A percentile compares a stretch with the other conserved stretches of the same genome.
Evolutionary conservation across 1,284 basidiomycete species (phyloP).

Genomic region (Ceratobasidium sp.): DNA sequence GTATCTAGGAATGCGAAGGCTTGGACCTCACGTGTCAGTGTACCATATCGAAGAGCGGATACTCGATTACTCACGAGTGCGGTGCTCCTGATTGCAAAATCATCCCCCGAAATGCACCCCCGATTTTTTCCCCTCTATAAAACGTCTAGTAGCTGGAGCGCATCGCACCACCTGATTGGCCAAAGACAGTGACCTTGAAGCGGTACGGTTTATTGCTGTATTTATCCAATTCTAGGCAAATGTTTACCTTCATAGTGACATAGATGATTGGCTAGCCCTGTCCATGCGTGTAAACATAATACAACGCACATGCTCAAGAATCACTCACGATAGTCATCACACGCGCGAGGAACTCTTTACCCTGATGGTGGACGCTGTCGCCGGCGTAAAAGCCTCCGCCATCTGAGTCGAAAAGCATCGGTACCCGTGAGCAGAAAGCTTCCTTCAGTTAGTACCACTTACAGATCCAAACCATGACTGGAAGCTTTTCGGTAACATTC

Average conservation of each 20-base stretch:
- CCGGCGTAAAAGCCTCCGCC: not conserved
- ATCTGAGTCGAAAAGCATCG: not conserved
- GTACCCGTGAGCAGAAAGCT: too few relatives aligned
- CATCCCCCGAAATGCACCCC: slow-evolving; percentile 31
- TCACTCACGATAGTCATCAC: not conserved
- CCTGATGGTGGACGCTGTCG: not conserved
- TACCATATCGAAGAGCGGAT: not conserved
- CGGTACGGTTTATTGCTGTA: not conserved
- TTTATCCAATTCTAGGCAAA: too few relatives aligned
- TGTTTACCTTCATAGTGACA: slow-evolving; percentile 49
- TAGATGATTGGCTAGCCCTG: slow-evolving; percentile 49
- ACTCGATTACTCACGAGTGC: not conserved
- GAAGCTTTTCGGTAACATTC: not conserved
- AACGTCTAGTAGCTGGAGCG: slow-evolving; percentile 41
- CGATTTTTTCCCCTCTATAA: slow-evolving; percentile 36
- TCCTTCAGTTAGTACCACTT: slow-evolving; percentile 10
- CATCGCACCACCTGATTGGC: slow-evolving; percentile 46
- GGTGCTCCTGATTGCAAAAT: slow-evolving; percentile 36
- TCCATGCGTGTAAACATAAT: not conserved
- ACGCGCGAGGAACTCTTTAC: not conserved
- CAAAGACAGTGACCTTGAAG: slow-evolving; percentile 39
- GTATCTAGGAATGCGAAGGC: not conserved
- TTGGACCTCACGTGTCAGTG: too few relatives aligned
- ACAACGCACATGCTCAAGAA: not conserved
- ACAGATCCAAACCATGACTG: too few relatives aligned